Evolutionary conservation across 257 asterid species (phyloP).

Genomic region (Gardenia jasminoides): DNA sequence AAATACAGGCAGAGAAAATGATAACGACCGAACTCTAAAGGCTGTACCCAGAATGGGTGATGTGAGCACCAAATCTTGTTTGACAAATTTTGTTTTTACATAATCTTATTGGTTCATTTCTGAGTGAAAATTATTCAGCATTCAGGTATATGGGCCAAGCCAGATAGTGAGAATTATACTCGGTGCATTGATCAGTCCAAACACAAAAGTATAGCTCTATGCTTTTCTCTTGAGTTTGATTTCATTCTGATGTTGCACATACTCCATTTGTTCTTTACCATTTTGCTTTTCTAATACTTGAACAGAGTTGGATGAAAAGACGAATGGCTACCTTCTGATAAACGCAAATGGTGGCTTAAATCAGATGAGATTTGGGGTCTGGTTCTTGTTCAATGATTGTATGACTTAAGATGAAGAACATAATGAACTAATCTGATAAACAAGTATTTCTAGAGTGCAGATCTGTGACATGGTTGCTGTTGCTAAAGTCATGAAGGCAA

Average conservation of each 20-base stretch:
- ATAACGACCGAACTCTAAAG: slow-evolving; percentile 50
- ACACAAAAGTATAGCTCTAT: slow-evolving; percentile 57
- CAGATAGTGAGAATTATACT: slow-evolving; percentile 74
- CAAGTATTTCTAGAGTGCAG: slow-evolving; percentile 84
- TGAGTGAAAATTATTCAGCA: slow-evolving; percentile 44
- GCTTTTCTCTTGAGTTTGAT: not conserved
- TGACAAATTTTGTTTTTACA: not conserved
- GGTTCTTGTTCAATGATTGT: slow-evolving; percentile 36
- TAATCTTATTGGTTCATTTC: slow-evolving; percentile 13
- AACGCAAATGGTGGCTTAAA: slow-evolving; percentile 98
- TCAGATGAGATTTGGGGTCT: slow-evolving; percentile 99
- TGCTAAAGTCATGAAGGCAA: slow-evolving; percentile 88
- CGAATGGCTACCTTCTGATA: slow-evolving; percentile 78
- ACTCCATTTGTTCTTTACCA: slow-evolving; percentile 7
- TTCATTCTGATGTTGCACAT: slow-evolving; percentile 2
- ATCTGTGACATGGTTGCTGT: slow-evolving; percentile 99
- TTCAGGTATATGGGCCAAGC: slow-evolving; percentile 85
- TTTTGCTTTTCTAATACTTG: slow-evolving; percentile 7
- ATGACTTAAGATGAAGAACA: slow-evolving; percentile 18
- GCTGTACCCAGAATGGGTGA: slow-evolving; percentile 40
- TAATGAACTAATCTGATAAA: slow-evolving; percentile 49
- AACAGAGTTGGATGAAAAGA: slow-evolving; percentile 66
- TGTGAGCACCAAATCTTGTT: slow-evolving; percentile 42
- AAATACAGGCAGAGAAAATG: slow-evolving; percentile 37
- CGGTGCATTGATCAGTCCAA: slow-evolving; percentile 74